Percentiles rank a stretch among this genome's conserved stretches.
phyloP scores from a whole-genome alignment of 805 yeast species.

The Nakazawaea molendinolei region DNA sequence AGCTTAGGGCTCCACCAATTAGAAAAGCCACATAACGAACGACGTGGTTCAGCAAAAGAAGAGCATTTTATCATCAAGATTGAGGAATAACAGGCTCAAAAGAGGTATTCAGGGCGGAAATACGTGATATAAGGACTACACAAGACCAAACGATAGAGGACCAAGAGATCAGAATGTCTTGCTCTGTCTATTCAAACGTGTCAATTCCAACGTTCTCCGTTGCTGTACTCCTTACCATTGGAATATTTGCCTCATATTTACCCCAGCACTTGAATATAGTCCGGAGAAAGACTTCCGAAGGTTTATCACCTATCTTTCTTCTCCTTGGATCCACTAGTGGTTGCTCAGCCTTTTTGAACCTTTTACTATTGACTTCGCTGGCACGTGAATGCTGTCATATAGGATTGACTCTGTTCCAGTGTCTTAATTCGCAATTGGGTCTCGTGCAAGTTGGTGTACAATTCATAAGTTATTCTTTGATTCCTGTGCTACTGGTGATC shows the following conservation, averaged over 20 bases:
- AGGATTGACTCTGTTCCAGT: slow-evolving; percentile 42
- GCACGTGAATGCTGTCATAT: slow-evolving; percentile 57
- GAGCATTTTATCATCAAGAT: no score
- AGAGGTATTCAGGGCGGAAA: no score
- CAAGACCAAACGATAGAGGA: no score
- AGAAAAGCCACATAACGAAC: no score
- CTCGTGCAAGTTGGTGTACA: slow-evolving; percentile 63
- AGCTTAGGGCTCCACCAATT: no score
- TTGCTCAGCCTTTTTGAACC: slow-evolving; percentile 60
- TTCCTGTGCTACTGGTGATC: slow-evolving; percentile 47
- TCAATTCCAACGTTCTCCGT: slow-evolving; percentile 40
- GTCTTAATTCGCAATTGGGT: slow-evolving; percentile 60
- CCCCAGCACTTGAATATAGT: slow-evolving; percentile 69
- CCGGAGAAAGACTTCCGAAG: slow-evolving; percentile 60
- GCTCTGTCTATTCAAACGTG: slow-evolving; percentile 43
- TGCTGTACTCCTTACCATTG: slow-evolving; percentile 51
- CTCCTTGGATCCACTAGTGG: slow-evolving; percentile 67
- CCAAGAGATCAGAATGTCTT: no score
- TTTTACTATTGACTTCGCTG: slow-evolving; percentile 51
- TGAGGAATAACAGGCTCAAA: no score
- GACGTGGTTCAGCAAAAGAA: no score
- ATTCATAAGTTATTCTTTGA: slow-evolving; percentile 49
- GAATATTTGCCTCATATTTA: slow-evolving; percentile 62
- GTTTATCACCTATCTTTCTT: slow-evolving; percentile 67
- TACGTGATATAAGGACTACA: not conserved